phyloP scores from a whole-genome alignment of 2,329 filamentous ascomycete genomes.

The Rhynchosporium secalis region DNA sequence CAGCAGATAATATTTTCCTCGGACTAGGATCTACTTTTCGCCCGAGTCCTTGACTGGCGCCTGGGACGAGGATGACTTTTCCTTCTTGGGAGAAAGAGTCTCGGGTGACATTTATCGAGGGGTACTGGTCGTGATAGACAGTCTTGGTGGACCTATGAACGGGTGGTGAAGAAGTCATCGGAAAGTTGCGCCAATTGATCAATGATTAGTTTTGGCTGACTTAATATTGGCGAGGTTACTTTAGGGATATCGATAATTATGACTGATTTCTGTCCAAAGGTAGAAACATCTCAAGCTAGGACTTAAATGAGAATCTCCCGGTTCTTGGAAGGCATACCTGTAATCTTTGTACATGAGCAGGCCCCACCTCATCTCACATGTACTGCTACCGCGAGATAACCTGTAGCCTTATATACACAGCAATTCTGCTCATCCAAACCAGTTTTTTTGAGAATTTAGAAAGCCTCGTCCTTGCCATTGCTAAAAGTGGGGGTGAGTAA shows the following conservation, averaged over 20 bases:
- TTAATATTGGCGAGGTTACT: not conserved
- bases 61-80: conserved; percentile 40
- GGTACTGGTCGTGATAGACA: conserved; percentile 18
- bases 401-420: too few species aligned
- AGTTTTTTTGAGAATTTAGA: too few species aligned
- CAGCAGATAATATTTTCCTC: not conserved
- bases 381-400: too few species aligned
- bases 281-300: not conserved
- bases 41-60: conserved; percentile 44
- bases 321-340: too few species aligned
- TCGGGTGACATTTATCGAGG: conserved; percentile 11
- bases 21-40: conserved; percentile 3
- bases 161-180: conserved; percentile 22
- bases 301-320: not conserved
- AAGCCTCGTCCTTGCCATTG: too few species aligned
- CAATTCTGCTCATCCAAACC: too few species aligned
- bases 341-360: too few species aligned
- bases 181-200: conserved; percentile 17
- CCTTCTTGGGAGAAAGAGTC: conserved; percentile 32
- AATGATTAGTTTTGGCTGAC: conserved; percentile 4
- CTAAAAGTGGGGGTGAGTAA: too few species aligned
- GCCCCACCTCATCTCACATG: too few species aligned
- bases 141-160: conserved; percentile 17
- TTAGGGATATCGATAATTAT: not conserved
- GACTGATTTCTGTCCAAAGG: not conserved